Base-by-base conservation (phyloP, 805 yeast species). In the Wickerhamomyces bovis region DNA sequence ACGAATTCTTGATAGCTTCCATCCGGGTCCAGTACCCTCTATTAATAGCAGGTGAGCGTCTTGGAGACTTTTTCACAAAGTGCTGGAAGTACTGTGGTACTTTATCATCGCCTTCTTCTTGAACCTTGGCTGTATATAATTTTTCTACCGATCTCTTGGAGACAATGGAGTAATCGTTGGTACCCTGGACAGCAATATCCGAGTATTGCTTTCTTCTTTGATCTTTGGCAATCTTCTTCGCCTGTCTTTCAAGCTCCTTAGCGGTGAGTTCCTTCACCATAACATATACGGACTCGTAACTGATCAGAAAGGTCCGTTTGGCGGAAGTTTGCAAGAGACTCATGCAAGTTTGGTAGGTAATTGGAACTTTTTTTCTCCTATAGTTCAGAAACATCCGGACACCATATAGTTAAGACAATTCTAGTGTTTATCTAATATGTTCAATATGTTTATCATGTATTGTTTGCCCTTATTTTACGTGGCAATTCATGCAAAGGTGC, bases 11-110 rank as follows among this genome's bases (percentile, higher is more conserved):
- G 43, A 87, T 81, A 3, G 87, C 78, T 54, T 82, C 80, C 80
- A 86, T 80, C 48, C 95, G 69, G 11, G 84, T 68, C 90, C 94
- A 86, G 63, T 86, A 86, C 0, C 95, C 95, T 53, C 95, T 67
- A 57, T 87, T 87, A 35, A 86, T 85, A 4, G 85, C 81, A 0
- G 95, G 95, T 0, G 92, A 81, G 41, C 95, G 67, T 60, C 90
- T 69, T 43, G 78, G 79, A 2, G 78, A 73, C 49, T 78, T 80
- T 28, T 74, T 73, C 3, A 87, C 95, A 65, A 86, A 86, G 53
- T 73, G 70, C 47, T 78, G 73, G 58, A 87, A 85, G 69, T 83
- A 85, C 10, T 45, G 72, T 61, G 53, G 68, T 2, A 41, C 28
- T 45, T 62, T 44, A 19, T 58, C 52, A 46, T 60, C 42, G 31